phyloP scores from a whole-genome alignment of 169 alveolate genomes.

The Prorocentrum cordatum region DNA sequence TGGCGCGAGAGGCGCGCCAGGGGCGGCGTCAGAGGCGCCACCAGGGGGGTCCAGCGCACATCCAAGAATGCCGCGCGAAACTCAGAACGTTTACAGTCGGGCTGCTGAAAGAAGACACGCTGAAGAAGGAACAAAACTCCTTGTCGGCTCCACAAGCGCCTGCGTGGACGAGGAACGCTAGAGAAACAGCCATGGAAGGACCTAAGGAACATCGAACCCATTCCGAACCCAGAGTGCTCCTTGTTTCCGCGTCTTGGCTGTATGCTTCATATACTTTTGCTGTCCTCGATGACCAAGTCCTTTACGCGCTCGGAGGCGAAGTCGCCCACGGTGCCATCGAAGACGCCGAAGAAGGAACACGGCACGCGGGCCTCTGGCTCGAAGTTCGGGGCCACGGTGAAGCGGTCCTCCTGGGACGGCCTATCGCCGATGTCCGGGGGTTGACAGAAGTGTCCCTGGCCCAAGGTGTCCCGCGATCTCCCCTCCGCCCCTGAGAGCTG shows the following conservation, averaged over 20 bases:
- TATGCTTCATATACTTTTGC: neutral
- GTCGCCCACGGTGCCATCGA: slow-evolving; percentile 83
- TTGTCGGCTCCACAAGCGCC: neutral
- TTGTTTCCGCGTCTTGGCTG: too few relatives aligned
- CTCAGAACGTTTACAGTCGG: too few relatives aligned
- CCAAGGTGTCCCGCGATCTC: too few relatives aligned
- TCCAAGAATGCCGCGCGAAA: slow-evolving; percentile 77
- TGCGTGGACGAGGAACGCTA: neutral
- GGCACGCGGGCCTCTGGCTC: slow-evolving; percentile 60
- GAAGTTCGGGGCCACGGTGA: slow-evolving; percentile 73
- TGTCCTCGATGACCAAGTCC: neutral
- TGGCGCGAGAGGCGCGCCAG: too few relatives aligned
- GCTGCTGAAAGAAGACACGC: slow-evolving; percentile 4
- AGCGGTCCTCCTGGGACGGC: slow-evolving; percentile 78
- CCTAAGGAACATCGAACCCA: too few relatives aligned
- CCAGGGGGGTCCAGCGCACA: slow-evolving; percentile 74
- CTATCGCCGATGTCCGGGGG: too few relatives aligned
- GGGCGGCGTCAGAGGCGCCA: slow-evolving; percentile 75
- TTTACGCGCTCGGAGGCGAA: slow-evolving; percentile 37
- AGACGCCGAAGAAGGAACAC: slow-evolving; percentile 77
- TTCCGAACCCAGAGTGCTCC: too few relatives aligned
- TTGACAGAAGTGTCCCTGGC: too few relatives aligned
- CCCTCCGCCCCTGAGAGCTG: too few relatives aligned
- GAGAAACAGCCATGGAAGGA: too few relatives aligned
- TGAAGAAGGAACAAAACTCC: neutral